Base-by-base conservation (phyloP, 1,284 basidiomycete genomes). In the Coniferiporia weirii region DNA sequence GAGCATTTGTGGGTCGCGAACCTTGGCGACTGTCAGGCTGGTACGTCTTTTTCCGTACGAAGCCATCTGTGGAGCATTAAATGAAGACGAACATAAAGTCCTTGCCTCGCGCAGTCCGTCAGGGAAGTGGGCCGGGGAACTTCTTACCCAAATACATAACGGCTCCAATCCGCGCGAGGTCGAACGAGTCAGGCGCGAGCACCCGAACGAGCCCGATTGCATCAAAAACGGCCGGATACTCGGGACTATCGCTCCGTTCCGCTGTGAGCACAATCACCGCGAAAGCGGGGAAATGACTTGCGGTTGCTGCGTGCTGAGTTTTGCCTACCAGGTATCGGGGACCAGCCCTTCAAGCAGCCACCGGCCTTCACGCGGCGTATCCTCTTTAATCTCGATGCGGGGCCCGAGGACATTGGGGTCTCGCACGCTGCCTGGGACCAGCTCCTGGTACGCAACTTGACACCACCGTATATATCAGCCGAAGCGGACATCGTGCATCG, bases 11-110 rank as follows among this genome's bases (percentile, higher is more conserved):
- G 73, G 73, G 69, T 73, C 1, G 73, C 73, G 1, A 73, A 70
- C 55, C 63, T 74, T 34, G 74, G 74, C 13, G 74, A 75, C 64
- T 75, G 72, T 61, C 69, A 71, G 57, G 73, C 72, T 8, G 68
- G 74, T 73, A 56, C 38, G 66, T 66, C 20, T n/a, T 22, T 9
- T 7, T 7, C 48, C 17, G 12, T 38, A 44, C 40, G 34, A 36
- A 12, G n/a, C 17, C 8, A 12, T 22, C 35, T 19, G 10, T 22
- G 12, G 22, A 35, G n/a, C 51, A 22, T 19, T 36, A 13, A 45
- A 20, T 10, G 5, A 43, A 13, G 51, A 44, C n/a, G 32, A 17
- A n/a, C 19, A 50, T 32, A 19, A 17, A 73, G 71, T 71, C 13
- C 66, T 74, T n/a, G 71, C 69, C 0, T 46, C 63, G 3, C 65